Evolutionary conservation across 2,329 filamentous ascomycete species (phyloP), one percentile per base, ranked within the genome.

Genomic region (Lecanosticta acicola): DNA sequence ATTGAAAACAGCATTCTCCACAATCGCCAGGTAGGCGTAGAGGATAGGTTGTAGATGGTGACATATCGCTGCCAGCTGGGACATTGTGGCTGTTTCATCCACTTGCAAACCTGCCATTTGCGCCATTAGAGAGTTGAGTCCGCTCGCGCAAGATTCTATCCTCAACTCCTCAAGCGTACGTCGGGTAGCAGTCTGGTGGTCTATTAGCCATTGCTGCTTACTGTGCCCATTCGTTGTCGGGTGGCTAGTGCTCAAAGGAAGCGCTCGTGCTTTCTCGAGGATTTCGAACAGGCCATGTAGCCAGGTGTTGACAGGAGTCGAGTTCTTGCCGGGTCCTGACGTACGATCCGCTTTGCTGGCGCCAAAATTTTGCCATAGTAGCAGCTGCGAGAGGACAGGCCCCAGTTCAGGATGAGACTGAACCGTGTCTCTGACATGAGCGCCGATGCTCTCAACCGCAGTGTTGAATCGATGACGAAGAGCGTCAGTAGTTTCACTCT

Each of bases 1-100:
- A 20, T 78, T 74, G 8, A 71, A 61, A 11, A 89, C 64, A 8
- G 80, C 69, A 32, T 79, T 74, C 33, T 75, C 68, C 55, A 80
- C 81, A 14, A 84, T 79, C 1, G 71, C 66, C 11, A 74, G 71
- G 61, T 91, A 97, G 55, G 93, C 84, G 39, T 80, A 72, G 3
- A 94, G 61, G 21, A 97, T 81, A 0, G 93, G 89, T 16, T 79
- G 62, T 1, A 84, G 16, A 13, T 43, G 34, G 9, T 39, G 21
- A 20, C 40, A 46, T 10, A 51, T 8, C 9, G 17, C 13, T 8
- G 41, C 39, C 17, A 48, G n/a, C n/a, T n/a, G n/a, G n/a, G n/a
- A n/a, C n/a, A 13, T 45, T 35, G 3, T 20, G 20, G n/a, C 41
- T 14, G 32, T 33, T 19, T 3, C 10, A 10, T 4, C 19, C 19